Conservation (phyloP, 768 basidiomycete species). For the Suillus occidentalis region DNA sequence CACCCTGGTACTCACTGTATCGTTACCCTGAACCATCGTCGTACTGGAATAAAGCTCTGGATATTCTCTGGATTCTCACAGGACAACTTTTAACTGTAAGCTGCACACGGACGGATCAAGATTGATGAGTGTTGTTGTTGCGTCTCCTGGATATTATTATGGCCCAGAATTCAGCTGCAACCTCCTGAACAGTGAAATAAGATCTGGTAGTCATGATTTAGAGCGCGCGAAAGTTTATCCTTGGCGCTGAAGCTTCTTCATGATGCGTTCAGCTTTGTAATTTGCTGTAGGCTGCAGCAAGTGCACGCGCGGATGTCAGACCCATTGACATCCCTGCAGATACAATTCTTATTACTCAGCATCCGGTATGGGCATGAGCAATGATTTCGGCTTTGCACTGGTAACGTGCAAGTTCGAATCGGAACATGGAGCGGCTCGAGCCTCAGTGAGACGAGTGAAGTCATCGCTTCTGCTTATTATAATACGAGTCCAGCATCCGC, state of each 20-base stretch:
- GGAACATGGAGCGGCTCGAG: too few relatives aligned
- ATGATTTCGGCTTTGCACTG: too few relatives aligned
- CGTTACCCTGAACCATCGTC: not conserved
- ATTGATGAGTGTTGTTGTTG: slow-evolving; percentile 51
- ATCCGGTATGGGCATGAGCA: slow-evolving; percentile 33
- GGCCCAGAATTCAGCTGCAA: slow-evolving; percentile 81
- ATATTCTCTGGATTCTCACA: too few relatives aligned
- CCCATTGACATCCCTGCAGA: too few relatives aligned
- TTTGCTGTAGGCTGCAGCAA: slow-evolving; percentile 19
- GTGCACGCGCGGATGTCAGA: too few relatives aligned
- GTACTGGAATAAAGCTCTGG: too few relatives aligned
- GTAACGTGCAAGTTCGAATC: too few relatives aligned
- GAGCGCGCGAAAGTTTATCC: slow-evolving; percentile 60
- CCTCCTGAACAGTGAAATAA: slow-evolving; percentile 66
- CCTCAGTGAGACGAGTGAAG: too few relatives aligned
- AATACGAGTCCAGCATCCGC: too few relatives aligned
- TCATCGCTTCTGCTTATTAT: too few relatives aligned
- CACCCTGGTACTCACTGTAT: not conserved
- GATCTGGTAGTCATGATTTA: slow-evolving; percentile 96
- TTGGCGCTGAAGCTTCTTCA: slow-evolving; percentile 75
- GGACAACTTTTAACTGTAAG: not conserved
- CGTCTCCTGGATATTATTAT: not conserved
- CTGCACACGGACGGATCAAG: slow-evolving; percentile 89
- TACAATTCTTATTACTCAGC: slow-evolving; percentile 61
- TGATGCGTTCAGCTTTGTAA: slow-evolving; percentile 69